phyloP scores from a whole-genome alignment of 2,329 filamentous ascomycete genomes.

The Mariannaea elegans region DNA sequence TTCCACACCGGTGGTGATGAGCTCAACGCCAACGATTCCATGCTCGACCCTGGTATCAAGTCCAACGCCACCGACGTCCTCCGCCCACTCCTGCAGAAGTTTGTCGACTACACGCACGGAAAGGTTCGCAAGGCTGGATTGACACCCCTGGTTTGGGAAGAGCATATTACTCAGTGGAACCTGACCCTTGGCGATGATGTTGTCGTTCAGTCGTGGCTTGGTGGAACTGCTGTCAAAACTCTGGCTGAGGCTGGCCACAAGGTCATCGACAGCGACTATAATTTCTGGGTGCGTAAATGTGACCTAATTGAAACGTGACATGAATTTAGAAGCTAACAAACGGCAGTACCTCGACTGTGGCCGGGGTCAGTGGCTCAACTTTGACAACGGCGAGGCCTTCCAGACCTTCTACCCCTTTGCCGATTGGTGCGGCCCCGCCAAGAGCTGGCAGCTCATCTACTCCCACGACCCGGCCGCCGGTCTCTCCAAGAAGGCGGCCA shows the following conservation, averaged over 20 bases:
- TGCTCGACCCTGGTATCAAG: slow-evolving; percentile 75
- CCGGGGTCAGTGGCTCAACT: slow-evolving; percentile 81
- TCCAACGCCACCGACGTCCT: slow-evolving; percentile 73
- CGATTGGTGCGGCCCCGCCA: slow-evolving; percentile 83
- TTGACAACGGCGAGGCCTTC: slow-evolving; percentile 64
- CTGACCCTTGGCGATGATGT: slow-evolving; percentile 75
- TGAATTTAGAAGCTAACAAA: slow-evolving; percentile 28
- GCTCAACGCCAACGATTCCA: slow-evolving; percentile 74
- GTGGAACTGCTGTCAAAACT: slow-evolving; percentile 66
- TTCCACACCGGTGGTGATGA: slow-evolving; percentile 93
- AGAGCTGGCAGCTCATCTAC: slow-evolving; percentile 86
- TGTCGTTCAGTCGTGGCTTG: slow-evolving; percentile 82
- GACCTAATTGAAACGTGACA: neutral
- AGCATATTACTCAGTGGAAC: slow-evolving; percentile 83
- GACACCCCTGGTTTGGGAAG: slow-evolving; percentile 86
- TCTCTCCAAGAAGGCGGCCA: slow-evolving; percentile 67
- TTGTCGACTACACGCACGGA: slow-evolving; percentile 75
- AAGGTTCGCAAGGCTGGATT: slow-evolving; percentile 71
- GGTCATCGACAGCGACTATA: slow-evolving; percentile 78
- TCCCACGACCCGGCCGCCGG: slow-evolving; percentile 76
- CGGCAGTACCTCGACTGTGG: slow-evolving; percentile 83
- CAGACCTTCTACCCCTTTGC: slow-evolving; percentile 71
- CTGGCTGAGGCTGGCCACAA: slow-evolving; percentile 72
- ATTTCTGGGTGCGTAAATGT: slow-evolving; percentile 74
- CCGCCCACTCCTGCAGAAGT: slow-evolving; percentile 79